Percentiles rank a stretch among this genome's conserved stretches.
These are phyloP conservation scores for Fraxinus xanthoxyloides DNA, from an alignment of 305 asterid genomes.

Conservation along the genomic window DNA sequence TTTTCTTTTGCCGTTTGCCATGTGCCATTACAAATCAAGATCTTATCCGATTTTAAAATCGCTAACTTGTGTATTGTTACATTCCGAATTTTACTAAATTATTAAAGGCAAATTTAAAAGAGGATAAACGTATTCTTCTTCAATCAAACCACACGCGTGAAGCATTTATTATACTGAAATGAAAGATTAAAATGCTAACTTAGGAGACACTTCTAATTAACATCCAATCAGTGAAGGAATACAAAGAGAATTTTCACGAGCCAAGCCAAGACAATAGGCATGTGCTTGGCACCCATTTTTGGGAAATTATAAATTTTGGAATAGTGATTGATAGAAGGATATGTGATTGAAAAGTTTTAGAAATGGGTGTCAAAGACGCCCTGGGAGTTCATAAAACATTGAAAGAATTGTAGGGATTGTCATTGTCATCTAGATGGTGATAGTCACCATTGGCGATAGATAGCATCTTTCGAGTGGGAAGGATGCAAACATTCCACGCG, in stretches of 20 bases:
- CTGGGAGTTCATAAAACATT: background rate
- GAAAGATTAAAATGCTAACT: background rate
- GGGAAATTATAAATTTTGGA: background rate
- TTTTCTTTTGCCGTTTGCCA: background rate
- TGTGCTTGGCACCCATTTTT: background rate
- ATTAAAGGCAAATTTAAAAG: background rate
- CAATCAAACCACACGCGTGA: background rate
- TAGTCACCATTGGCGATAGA: background rate
- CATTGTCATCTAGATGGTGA: background rate
- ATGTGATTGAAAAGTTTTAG: background rate
- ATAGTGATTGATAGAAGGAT: background rate
- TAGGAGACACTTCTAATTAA: background rate
- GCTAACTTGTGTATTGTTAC: background rate
- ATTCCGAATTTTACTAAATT: background rate
- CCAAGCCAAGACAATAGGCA: background rate
- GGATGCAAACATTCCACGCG: background rate
- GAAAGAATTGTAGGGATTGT: background rate
- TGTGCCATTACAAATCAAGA: background rate
- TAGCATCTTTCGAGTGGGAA: background rate
- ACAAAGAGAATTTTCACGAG: background rate
- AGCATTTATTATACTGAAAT: background rate
- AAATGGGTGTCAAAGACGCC: background rate
- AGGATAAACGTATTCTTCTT: background rate
- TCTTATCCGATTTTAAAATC: background rate
- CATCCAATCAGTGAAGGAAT: background rate